Conservation (phyloP, 305 asterid species). For the Solanum hybrid region DNA sequence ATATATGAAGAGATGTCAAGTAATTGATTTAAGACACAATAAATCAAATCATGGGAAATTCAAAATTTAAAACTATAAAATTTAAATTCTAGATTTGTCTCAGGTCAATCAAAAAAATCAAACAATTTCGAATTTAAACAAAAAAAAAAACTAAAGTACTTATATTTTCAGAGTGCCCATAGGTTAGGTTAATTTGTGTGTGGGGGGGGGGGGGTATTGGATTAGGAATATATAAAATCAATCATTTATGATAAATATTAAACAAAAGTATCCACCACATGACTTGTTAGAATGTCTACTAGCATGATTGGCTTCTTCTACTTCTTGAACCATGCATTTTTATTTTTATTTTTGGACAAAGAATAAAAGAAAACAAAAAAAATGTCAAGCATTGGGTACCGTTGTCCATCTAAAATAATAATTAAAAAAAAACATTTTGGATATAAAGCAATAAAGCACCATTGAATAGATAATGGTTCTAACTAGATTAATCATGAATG, state of each 20-base stretch:
- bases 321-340: not conserved
- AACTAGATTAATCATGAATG: not conserved
- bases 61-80: too few species aligned
- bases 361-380: not conserved
- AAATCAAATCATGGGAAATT: too few species aligned
- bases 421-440: not conserved
- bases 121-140: not conserved
- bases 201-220: not conserved
- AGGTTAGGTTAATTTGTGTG: too few species aligned
- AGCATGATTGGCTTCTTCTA: not conserved
- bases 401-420: not conserved
- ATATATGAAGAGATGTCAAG: not conserved
- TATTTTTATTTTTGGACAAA: not conserved
- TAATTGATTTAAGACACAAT: not conserved
- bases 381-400: not conserved
- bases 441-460: not conserved
- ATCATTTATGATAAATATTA: not conserved
- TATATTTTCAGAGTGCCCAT: not conserved
- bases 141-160: not conserved
- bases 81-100: too few species aligned
- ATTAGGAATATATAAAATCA: not conserved
- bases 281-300: conserved; percentile 6
- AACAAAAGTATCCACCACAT: conserved; percentile 4
- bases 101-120: too few species aligned
- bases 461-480: not conserved